Conservation (phyloP, 441 rosid species). For the Lepidium campestre region DNA sequence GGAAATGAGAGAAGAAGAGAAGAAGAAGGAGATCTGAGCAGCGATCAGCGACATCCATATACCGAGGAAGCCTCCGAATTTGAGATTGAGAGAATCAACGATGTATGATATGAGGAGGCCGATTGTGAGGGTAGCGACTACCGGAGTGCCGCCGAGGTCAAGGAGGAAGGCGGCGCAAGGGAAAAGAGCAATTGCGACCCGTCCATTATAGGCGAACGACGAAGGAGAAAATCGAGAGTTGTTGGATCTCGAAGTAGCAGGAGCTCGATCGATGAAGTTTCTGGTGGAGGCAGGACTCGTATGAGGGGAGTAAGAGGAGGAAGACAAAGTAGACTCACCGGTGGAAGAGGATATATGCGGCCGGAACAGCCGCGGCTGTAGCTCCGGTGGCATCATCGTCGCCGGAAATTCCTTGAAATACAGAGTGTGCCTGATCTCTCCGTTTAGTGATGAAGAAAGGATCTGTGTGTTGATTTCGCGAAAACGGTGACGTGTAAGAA, state of each 20-base stretch:
- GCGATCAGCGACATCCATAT: constrained; percentile 76
- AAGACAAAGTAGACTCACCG: constrained; percentile 49
- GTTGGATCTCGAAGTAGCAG: constrained; percentile 52
- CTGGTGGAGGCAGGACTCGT: constrained; percentile 36
- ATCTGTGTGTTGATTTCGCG: constrained; percentile 20
- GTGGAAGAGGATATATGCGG: constrained; percentile 66
- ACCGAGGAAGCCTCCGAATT: constrained; percentile 70
- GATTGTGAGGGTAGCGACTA: constrained; percentile 59
- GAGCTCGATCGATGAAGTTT: constrained; percentile 24
- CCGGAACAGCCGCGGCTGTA: constrained; percentile 75
- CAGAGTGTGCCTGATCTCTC: constrained; percentile 1
- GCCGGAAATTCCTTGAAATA: constrained; percentile 6
- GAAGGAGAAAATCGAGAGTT: constrained; percentile 75
- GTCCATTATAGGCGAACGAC: constrained; percentile 66
- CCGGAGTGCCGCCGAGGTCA: constrained; percentile 89
- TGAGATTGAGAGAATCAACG: constrained; percentile 78
- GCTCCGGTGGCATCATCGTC: constrained; percentile 93
- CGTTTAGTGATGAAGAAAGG: constrained; percentile 19
- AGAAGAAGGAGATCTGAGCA: constrained; percentile 89
- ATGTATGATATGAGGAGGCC: constrained; percentile 90
- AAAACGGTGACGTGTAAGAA: constrained; percentile 26
- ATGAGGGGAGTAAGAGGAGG: constrained; percentile 39
- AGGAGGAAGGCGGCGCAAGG: constrained; percentile 88
- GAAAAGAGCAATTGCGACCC: constrained; percentile 68
- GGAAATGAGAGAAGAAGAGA: constrained; percentile 53